Evolutionary conservation across 2,329 filamentous ascomycete species (phyloP).

Genomic region (Neofusicoccum parvum): DNA sequence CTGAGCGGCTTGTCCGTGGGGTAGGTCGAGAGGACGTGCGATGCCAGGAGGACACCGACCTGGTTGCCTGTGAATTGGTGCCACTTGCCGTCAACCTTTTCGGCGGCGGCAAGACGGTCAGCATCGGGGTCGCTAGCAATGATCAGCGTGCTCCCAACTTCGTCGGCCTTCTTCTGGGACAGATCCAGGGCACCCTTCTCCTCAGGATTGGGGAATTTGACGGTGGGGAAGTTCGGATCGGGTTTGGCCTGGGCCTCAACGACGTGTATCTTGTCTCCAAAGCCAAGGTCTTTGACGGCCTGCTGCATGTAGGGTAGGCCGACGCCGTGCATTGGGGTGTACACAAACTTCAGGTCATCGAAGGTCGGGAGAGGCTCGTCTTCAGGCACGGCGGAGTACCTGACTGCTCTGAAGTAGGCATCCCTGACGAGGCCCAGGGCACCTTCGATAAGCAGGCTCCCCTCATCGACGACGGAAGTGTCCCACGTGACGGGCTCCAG

Average conservation of each 20-base stretch:
- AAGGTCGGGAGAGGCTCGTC: constrained; percentile 27
- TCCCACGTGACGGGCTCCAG: constrained; percentile 55
- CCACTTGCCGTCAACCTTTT: constrained; percentile 60
- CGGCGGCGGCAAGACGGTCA: constrained; percentile 63
- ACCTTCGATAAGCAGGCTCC: constrained; percentile 43
- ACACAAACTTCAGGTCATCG: constrained; percentile 48
- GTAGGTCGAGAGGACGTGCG: constrained; percentile 57
- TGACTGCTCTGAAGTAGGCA: constrained; percentile 48
- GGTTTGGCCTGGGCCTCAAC: constrained; percentile 58
- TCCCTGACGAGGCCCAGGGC: constrained; percentile 45
- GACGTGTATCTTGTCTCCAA: constrained; percentile 49
- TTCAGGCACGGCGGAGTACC: constrained; percentile 41
- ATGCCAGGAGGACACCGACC: constrained; percentile 62
- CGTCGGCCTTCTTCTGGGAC: constrained; percentile 58
- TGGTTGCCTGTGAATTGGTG: constrained; percentile 67
- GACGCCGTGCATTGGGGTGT: constrained; percentile 61
- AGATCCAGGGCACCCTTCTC: constrained; percentile 64
- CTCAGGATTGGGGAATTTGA: constrained; percentile 67
- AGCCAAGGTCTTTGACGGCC: constrained; percentile 41
- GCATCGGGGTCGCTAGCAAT: constrained; percentile 68
- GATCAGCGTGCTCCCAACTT: constrained; percentile 51
- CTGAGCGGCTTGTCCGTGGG: constrained; percentile 35
- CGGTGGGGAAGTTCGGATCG: constrained; percentile 65
- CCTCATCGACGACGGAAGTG: constrained; percentile 44
- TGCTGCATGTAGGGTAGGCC: constrained; percentile 52